A percentile compares a stretch with the other conserved stretches of the same genome.
phyloP scores from a whole-genome alignment of 495 filamentous ascomycete genomes.

The Cercophora scortea region DNA sequence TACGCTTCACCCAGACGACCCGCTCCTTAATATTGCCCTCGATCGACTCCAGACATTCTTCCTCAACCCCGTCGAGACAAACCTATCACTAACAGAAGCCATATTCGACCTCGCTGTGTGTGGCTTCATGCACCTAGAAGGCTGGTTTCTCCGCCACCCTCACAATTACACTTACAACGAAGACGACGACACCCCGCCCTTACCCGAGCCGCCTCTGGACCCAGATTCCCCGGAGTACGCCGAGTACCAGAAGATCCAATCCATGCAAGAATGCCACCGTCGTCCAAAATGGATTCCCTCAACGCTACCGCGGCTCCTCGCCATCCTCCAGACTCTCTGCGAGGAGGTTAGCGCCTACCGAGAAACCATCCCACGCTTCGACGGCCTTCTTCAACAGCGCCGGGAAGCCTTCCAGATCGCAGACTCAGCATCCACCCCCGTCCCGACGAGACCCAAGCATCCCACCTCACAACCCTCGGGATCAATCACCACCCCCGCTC shows the following conservation, averaged over 20 bases:
- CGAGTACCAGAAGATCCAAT: constrained; percentile 37
- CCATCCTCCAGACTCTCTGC: constrained; percentile 48
- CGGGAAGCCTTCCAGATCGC: constrained; percentile 58
- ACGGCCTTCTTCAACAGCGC: constrained; percentile 66
- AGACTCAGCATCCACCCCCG: constrained; percentile 26
- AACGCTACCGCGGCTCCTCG: constrained; percentile 41
- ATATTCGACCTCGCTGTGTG: constrained; percentile 79
- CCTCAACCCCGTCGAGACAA: constrained; percentile 81
- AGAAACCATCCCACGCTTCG: constrained; percentile 64
- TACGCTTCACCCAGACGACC: constrained; percentile 62
- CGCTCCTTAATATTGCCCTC: constrained; percentile 63
- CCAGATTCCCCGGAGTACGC: constrained; percentile 27
- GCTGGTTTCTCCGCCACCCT: constrained; percentile 80
- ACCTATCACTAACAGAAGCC: constrained; percentile 75
- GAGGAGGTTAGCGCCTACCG: constrained; percentile 59
- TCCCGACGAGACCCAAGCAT: constrained; percentile 13
- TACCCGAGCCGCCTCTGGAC: constrained; percentile 21
- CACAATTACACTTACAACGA: constrained; percentile 47
- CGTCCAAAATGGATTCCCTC: constrained; percentile 41
- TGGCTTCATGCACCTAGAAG: constrained; percentile 71
- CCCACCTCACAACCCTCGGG: constrained; percentile 7
- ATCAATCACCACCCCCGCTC: constrained; percentile 14
- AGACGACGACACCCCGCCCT: constrained; percentile 23
- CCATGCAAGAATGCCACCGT: constrained; percentile 40
- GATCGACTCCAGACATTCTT: constrained; percentile 71